Evolutionary conservation across 208 protist species (phyloP), one percentile per base, ranked within the genome.

Genomic region (Leishmania guyanensis): DNA sequence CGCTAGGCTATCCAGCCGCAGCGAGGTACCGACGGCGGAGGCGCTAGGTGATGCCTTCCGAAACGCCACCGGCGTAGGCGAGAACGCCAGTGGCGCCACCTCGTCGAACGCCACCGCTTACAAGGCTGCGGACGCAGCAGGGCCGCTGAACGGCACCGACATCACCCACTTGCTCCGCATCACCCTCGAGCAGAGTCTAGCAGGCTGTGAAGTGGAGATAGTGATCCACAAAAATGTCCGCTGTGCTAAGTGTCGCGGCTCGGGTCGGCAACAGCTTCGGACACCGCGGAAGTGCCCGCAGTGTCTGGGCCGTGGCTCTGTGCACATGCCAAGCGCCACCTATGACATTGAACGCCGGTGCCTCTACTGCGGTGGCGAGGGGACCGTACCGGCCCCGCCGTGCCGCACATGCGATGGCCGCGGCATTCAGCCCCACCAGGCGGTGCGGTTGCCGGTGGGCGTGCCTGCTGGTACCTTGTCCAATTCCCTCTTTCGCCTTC

Each of bases 311-410:
- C 87, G 92, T 26, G 95, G 95, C 39, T 86, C 84, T 8, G 79
- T 81, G 56, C 68, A 89, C 75, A 65, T 97, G 33, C 93, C 94
- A 12, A 97, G 92, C 58, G 93, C 91, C 54, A 97, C 93, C 8
- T 98, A 97, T 81, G 90, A 94, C 82, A 89, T 98, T 58, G 93
- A 98, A 77, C 88, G 93, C 20, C 58, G 79, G 43, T 98, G 95
- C 77, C 84, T 85, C 43, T 92, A 91, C 80, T 98, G 95, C 77
- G 86, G 77, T 16, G 95, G 95, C 2, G 86, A 91, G n/a, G 95
- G 95, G 20, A 80, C 65, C 8, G 83, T 90, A n/a, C 86, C 93
- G 17, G 78, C 90, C 16, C 89, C 91, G 46, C 89, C 78, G 36
- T 98, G 95, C 86, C 9, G 74, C 1, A 5, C 56, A 1, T 98